A percentile compares a stretch with the other conserved stretches of the same genome.
Evolutionary conservation across 805 yeast genomes (phyloP).

Genomic region (Yarrowia phangngaensis): DNA sequence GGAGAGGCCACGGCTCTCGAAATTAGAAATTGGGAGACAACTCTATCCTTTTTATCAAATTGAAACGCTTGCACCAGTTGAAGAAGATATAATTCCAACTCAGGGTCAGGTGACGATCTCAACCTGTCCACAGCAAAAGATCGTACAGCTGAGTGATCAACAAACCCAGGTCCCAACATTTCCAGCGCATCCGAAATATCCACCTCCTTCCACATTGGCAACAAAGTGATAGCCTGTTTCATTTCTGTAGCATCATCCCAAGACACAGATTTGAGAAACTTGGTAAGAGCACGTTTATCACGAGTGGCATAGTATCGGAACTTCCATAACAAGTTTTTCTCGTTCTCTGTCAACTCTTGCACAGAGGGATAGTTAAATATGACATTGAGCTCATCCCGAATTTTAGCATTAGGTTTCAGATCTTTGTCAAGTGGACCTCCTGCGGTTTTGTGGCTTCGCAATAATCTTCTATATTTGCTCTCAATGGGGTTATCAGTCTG

Average conservation of each 20-base stretch:
- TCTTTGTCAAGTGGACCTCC: slow-evolving; percentile 77
- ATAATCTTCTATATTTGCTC: slow-evolving; percentile 75
- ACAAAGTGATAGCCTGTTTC: slow-evolving; percentile 67
- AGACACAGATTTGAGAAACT: slow-evolving; percentile 79
- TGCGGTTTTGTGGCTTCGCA: slow-evolving; percentile 76
- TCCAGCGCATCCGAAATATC: slow-evolving; percentile 85
- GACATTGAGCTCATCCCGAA: slow-evolving; percentile 65
- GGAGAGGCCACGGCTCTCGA: slow-evolving; percentile 63
- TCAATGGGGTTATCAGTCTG: slow-evolving; percentile 72
- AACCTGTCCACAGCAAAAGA: slow-evolving; percentile 85
- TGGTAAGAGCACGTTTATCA: slow-evolving; percentile 65
- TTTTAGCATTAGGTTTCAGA: slow-evolving; percentile 79
- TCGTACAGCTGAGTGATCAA: slow-evolving; percentile 61
- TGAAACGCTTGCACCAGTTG: slow-evolving; percentile 90
- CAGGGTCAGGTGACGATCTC: slow-evolving; percentile 71
- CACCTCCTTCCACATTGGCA: slow-evolving; percentile 68
- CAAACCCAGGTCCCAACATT: slow-evolving; percentile 72
- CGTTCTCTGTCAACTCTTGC: slow-evolving; percentile 72
- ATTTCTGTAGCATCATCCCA: slow-evolving; percentile 84
- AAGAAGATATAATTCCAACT: slow-evolving; percentile 71
- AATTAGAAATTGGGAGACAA: slow-evolving; percentile 58
- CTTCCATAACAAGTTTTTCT: slow-evolving; percentile 85
- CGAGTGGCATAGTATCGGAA: slow-evolving; percentile 77
- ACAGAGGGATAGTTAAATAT: slow-evolving; percentile 80
- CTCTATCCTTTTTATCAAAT: slow-evolving; percentile 52